Base-by-base conservation (phyloP, 2,329 filamentous ascomycete species). In the Monilinia laxa region DNA sequence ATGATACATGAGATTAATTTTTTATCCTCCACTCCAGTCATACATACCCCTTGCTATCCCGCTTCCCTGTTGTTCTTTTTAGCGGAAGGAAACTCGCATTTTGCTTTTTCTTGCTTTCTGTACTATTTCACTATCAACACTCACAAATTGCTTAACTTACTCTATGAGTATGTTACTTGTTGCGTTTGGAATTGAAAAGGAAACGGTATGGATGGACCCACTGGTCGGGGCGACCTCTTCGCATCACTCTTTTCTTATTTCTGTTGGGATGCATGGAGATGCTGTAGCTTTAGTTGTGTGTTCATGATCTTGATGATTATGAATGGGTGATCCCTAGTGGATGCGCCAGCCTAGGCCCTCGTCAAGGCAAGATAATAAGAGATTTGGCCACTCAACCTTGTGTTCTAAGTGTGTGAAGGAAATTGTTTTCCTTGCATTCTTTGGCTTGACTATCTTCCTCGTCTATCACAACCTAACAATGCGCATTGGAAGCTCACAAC, bases 21-120 rank as follows among this genome's bases (percentile, higher is more conserved):
- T 55, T 7, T 73, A 73, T 76, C 75, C 76, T 77, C 76, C 74
- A 76, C 75, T 76, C 73, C 72, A 77, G 76, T 73, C 77, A 76
- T 77, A 78, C 77, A 76, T 77, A 78, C 73, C 72, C 73, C 72
- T 64, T 57, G 52, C 42, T 53, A 52, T 42, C 75, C 71, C 67
- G 74, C 74, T 73, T 73, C 73, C 72, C 70, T 73, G 68, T 74
- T 73, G 72, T 59, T 60, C 40, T 68, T 70, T 70, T 65, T 62
- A 71, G 72, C 64, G 72, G 72, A 74, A 76, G 73, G 73, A 51
- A 72, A 72, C 23, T 52, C 38, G n/a, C 58, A 31, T 62, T 28
- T 70, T 73, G 71, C 72, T 73, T 73, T 76, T 75, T 70, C 71
- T 72, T 76, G n/a, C 58, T 76, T 71, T 67, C 62, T 67, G 67